These are phyloP conservation scores for Gardenia jasminoides DNA, from an alignment of 257 asterid genomes.

Conservation along the genomic window DNA sequence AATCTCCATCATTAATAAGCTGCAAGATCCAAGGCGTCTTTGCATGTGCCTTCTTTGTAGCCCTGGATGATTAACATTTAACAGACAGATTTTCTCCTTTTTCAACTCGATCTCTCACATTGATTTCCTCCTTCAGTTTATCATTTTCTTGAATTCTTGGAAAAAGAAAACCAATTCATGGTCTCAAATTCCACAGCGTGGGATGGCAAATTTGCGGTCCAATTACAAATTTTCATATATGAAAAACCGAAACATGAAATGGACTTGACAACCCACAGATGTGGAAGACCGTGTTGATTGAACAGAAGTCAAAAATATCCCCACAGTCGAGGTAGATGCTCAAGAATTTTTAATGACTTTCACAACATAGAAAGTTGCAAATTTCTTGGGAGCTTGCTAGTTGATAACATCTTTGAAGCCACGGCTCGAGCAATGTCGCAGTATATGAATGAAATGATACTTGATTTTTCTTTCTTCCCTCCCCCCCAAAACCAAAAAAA, in stretches of 20 bases:
- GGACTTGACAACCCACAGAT: not conserved
- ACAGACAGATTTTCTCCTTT: not conserved
- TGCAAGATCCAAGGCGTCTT: constrained; percentile 12
- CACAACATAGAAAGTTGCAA: not conserved
- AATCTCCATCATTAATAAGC: constrained; percentile 5
- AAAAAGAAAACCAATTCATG: not conserved
- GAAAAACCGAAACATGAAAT: not conserved
- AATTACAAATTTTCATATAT: too few species aligned
- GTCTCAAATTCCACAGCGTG: not conserved
- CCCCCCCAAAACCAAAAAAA: not conserved
- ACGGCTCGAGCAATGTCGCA: too few species aligned
- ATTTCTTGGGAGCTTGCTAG: not conserved
- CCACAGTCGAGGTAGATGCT: not conserved
- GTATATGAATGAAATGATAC: not conserved
- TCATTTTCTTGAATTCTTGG: not conserved
- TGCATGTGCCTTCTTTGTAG: not conserved
- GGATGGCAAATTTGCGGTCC: not conserved
- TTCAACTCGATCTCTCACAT: not conserved
- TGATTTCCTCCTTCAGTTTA: not conserved
- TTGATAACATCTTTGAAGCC: too few species aligned
- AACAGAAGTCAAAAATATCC: constrained; percentile 3
- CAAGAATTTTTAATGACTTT: not conserved
- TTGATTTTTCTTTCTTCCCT: too few species aligned
- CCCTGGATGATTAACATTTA: not conserved
- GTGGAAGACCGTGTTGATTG: not conserved